Conservation (phyloP, 2,329 filamentous ascomycete species). For the Colletotrichum tanaceti region DNA sequence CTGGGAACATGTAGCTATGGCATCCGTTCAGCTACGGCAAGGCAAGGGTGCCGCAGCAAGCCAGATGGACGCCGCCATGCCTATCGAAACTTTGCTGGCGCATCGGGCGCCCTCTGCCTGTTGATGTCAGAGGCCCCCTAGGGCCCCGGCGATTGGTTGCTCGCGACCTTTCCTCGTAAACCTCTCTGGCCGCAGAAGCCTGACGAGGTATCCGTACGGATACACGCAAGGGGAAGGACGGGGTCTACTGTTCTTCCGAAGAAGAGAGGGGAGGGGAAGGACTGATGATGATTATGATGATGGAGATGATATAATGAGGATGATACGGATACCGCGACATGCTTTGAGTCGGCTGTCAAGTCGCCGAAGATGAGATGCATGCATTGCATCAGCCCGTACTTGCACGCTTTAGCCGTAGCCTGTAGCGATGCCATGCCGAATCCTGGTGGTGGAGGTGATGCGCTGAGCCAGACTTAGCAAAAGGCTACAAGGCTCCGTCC, state of each 20-base stretch:
- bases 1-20: constrained; percentile 12
- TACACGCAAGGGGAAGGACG: constrained; percentile 4
- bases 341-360: background rate
- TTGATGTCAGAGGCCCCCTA: constrained; percentile 25
- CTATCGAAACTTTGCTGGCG: constrained; percentile 36
- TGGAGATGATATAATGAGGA: background rate
- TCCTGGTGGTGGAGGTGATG: background rate
- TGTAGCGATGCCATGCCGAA: background rate
- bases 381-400: background rate
- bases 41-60: constrained; percentile 19
- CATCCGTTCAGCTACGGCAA: constrained; percentile 19
- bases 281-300: background rate
- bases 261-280: background rate
- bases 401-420: background rate
- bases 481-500: background rate
- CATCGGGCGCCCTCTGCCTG: constrained; percentile 30
- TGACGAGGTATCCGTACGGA: too few species aligned
- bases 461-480: background rate
- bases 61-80: background rate
- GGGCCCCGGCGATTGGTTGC: constrained; percentile 21
- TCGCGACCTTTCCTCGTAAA: constrained; percentile 13
- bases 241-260: background rate
- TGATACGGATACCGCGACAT: background rate
- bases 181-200: constrained; percentile 9
- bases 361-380: background rate